A percentile compares a stretch with the other conserved stretches of the same genome.
Evolutionary conservation across 306 rosid genomes (phyloP).

Genomic region (Gleditsia sinensis): DNA sequence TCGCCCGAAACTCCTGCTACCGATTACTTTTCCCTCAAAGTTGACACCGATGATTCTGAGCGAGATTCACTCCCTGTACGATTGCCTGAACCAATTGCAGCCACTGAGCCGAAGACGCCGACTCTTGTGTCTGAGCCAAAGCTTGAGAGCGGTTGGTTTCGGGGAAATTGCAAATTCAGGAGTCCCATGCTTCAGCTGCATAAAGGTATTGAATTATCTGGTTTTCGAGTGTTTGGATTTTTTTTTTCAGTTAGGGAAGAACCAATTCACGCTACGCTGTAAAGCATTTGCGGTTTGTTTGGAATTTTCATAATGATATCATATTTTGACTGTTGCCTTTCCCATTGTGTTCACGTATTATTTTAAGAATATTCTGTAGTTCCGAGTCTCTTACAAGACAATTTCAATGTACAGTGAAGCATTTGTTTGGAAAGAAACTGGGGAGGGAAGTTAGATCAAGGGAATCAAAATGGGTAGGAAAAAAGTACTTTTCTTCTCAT

Average conservation of each 20-base stretch:
- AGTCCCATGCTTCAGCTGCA: slow-evolving; percentile 97
- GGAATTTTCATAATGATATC: too few relatives aligned
- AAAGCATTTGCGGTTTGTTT: neutral
- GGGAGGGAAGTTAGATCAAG: neutral
- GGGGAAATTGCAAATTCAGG: slow-evolving; percentile 66
- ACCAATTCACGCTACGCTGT: neutral
- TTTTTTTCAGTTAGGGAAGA: neutral
- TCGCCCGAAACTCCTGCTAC: slow-evolving; percentile 38
- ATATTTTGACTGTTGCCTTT: neutral
- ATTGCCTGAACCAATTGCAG: slow-evolving; percentile 18
- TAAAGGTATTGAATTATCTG: slow-evolving; percentile 57
- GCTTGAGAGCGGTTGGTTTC: slow-evolving; percentile 87
- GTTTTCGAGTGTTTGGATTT: neutral
- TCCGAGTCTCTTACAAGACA: neutral
- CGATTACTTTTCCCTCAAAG: slow-evolving; percentile 82
- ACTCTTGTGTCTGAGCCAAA: slow-evolving; percentile 52
- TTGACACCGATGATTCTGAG: slow-evolving; percentile 41
- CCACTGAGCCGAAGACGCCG: slow-evolving; percentile 54
- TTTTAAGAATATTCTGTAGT: neutral
- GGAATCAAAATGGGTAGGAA: neutral
- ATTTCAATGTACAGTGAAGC: neutral
- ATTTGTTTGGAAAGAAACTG: neutral
- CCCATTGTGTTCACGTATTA: neutral
- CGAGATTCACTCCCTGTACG: slow-evolving; percentile 20
- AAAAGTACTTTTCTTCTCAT: neutral